Base-by-base conservation (phyloP, 108 stramenopile species). In the Nitzschia inconspicua region DNA sequence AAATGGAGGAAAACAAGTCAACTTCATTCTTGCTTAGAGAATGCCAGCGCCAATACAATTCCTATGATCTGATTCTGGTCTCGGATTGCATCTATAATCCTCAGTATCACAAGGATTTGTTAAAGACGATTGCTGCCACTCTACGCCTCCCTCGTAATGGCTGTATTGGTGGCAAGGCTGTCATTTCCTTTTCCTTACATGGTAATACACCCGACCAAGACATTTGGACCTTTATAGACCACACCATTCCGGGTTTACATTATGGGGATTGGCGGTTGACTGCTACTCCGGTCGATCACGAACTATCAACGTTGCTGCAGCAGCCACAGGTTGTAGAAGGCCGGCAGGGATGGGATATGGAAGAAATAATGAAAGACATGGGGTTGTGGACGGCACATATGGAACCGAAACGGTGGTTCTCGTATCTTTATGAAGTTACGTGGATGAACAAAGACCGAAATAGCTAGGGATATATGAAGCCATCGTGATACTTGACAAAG, bases 71-170 rank as follows among this genome's bases (percentile, higher is more conserved):
- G 16, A 34, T 70, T 14, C 60, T 75, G 40, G 69, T 65, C 0
- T 60, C 58, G 30, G 74, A 75, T 60, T 75, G 74, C 30, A 70
- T 75, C 29, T 75, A 75, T 51, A 66, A 75, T 44, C 74, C 74
- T 0, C 35, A 41, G 8, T 70, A 70, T 47, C 75, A 76, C n/a
- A 44, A 29, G 11, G 57, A 44, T 0, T 43, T 76, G 0, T 34
- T 76, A n/a, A 52, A 62, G 57, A 67, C 75, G 1, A 44, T 71
- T 13, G 25, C 52, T 6, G 36, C 30, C n/a, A 35, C 36, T 28
- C 13, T 56, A 60, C 53, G 30, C 35, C 24, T 47, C 11, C 67
- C 47, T 6, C 0, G 20, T 0, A 24, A 39, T 3, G 24, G n/a
- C 14, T 47, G 60, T 18, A 32, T 35, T 22, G 60, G 53, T 16